Percentiles rank a stretch among this genome's conserved stretches.
phyloP scores from a whole-genome alignment of 2,329 filamentous ascomycete genomes.

The Paecilomyces sp. region DNA sequence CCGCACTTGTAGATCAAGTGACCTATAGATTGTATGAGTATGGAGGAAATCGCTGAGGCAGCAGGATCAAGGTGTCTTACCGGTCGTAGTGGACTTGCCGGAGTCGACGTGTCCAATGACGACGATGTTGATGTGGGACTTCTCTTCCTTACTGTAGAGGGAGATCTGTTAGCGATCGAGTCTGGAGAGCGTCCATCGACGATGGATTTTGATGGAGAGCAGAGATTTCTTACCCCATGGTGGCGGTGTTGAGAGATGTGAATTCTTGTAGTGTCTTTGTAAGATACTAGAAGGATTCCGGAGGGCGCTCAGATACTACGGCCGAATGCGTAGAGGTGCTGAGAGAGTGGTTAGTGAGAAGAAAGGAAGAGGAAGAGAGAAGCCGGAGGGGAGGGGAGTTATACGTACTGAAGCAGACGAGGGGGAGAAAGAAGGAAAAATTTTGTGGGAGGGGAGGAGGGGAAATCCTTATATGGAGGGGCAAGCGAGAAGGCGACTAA shows the following conservation, averaged over 20 bases:
- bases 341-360: slow-evolving; percentile 18
- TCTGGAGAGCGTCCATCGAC: not conserved
- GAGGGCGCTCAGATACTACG: slow-evolving; percentile 45
- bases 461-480: slow-evolving; percentile 43
- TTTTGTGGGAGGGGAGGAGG: slow-evolving; percentile 35
- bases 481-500: slow-evolving; percentile 34
- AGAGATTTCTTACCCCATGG: slow-evolving; percentile 50
- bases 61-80: slow-evolving; percentile 48
- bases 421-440: slow-evolving; percentile 28
- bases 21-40: slow-evolving; percentile 45
- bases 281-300: slow-evolving; percentile 40
- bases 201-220: slow-evolving; percentile 1
- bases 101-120: slow-evolving; percentile 99
- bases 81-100: slow-evolving; percentile 95
- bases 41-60: slow-evolving; percentile 19
- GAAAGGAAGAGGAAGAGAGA: slow-evolving; percentile 15
- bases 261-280: slow-evolving; percentile 42
- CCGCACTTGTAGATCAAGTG: slow-evolving; percentile 99
- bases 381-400: slow-evolving; percentile 20
- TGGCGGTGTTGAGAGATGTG: slow-evolving; percentile 40
- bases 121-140: slow-evolving; percentile 95
- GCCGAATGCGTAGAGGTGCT: slow-evolving; percentile 46
- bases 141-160: slow-evolving; percentile 75
- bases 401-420: slow-evolving; percentile 42
- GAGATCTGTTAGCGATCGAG: slow-evolving; percentile 10